Base-by-base conservation (phyloP, 805 yeast species). In the Lipomyces sp. region DNA sequence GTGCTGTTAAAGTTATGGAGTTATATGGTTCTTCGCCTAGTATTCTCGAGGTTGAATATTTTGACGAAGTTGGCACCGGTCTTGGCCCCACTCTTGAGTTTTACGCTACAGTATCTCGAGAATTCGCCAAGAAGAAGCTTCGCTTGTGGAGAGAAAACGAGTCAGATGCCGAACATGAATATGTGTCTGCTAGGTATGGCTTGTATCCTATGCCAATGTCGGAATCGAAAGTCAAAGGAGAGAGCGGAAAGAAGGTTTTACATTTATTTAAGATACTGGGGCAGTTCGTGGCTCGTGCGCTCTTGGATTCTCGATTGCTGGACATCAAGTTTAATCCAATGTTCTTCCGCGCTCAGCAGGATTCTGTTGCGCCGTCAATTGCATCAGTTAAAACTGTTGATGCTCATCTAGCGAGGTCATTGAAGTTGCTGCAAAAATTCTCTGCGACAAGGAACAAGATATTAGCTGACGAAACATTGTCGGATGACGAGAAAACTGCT, bases 1-100 rank as follows among this genome's bases (percentile, higher is more conserved):
- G 95, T 66, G 96, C 97, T 0, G 77, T 90, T 60, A 90, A 90
- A 73, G 89, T 93, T 1, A 79, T 95, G 77, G 88, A 86, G 55
- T 79, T 85, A 59, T 89, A 91, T 75, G 96, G 95, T 0, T 79
- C 90, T 0, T 83, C 88, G n/a, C 92, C 97, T 0, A 89, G 92
- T 35, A 81, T 90, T 3, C 78, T 94, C 30, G 98, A 94, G 73
- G 87, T 95, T 64, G 97, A 93, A 75, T 94, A 90, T 73, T 86
- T 83, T 69, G 92, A 89, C 70, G 99, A 94, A 76, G 97, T 84
- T 5, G 99, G 98, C n/a, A 88, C 97, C 0, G 99, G 99, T 0
- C 79, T 92, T 56, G 99, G 99, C 0, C 99, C 99, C 2, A 94
- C 99, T 0, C 80, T 93, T 69, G 99, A 94, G 77, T 94, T 95